A percentile compares a stretch with the other conserved stretches of the same genome.
phyloP scores from a whole-genome alignment of 768 basidiomycete species.

The Hericium rajendrae region DNA sequence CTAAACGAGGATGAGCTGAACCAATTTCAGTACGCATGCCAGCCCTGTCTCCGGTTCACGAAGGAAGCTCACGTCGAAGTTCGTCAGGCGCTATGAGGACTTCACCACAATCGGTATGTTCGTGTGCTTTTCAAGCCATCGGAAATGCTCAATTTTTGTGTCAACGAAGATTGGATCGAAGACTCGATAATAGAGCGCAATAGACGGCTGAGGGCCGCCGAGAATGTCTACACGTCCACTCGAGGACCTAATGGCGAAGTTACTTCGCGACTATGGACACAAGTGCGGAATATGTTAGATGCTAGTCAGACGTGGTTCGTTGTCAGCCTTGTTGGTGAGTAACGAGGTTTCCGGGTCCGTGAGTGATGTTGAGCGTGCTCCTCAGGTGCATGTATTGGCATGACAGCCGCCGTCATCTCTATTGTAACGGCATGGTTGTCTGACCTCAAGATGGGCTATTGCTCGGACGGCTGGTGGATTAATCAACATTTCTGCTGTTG shows the following conservation, averaged over 20 bases:
- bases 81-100: slow-evolving; percentile 78
- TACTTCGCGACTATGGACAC: slow-evolving; percentile 47
- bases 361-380: background rate
- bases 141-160: background rate
- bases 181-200: slow-evolving; percentile 87
- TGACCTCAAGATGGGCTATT: slow-evolving; percentile 96
- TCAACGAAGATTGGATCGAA: slow-evolving; percentile 82
- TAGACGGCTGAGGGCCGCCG: slow-evolving; percentile 57
- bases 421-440: slow-evolving; percentile 96
- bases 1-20: slow-evolving; percentile 61
- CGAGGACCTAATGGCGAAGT: slow-evolving; percentile 41
- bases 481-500: slow-evolving; percentile 98
- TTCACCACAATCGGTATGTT: slow-evolving; percentile 84
- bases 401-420: slow-evolving; percentile 91
- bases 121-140: slow-evolving; percentile 4
- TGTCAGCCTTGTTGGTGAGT: slow-evolving; percentile 80
- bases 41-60: background rate
- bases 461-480: slow-evolving; percentile 95
- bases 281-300: slow-evolving; percentile 47
- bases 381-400: slow-evolving; percentile 60
- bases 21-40: slow-evolving; percentile 44
- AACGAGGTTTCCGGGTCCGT: background rate
- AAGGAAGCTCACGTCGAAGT: no score
- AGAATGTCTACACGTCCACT: slow-evolving; percentile 30
- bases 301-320: slow-evolving; percentile 90